These are phyloP conservation scores for Yamadazyma spencermartinsiae DNA, from an alignment of 1,139 yeast species.

Conservation along the genomic window DNA sequence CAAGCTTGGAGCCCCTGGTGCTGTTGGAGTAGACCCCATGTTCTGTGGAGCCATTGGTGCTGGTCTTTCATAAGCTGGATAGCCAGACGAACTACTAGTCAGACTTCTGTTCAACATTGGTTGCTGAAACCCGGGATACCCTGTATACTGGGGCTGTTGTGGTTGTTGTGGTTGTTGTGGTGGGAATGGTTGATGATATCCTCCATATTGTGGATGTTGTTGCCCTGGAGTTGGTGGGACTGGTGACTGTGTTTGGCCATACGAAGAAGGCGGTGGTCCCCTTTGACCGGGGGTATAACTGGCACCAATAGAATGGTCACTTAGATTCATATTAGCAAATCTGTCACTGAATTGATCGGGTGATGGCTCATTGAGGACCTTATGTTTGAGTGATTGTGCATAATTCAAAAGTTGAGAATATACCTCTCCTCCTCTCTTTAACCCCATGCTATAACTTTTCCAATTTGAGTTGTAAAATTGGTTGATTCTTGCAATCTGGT, in stretches of 20 bases:
- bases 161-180: conserved; percentile 3
- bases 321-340: conserved; percentile 11
- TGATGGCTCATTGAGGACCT: conserved; percentile 21
- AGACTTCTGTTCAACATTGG: conserved; percentile 13
- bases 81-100: conserved; percentile 6
- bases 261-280: background rate
- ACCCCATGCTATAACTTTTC: conserved; percentile 59
- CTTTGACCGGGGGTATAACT: conserved; percentile 1
- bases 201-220: conserved; percentile 6
- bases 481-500: conserved; percentile 38
- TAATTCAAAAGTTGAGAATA: conserved; percentile 56
- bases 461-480: conserved; percentile 56
- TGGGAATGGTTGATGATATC: conserved; percentile 2
- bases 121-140: conserved; percentile 8
- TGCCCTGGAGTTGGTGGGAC: conserved; percentile 4
- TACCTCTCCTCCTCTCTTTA: conserved; percentile 60
- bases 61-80: conserved; percentile 9
- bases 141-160: conserved; percentile 5
- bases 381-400: conserved; percentile 36
- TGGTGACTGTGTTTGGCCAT: conserved; percentile 2
- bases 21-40: background rate
- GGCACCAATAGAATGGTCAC: conserved; percentile 11
- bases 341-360: conserved; percentile 8
- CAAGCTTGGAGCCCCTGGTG: conserved; percentile 6
- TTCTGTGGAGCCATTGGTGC: conserved; percentile 12